A percentile compares a stretch with the other conserved stretches of the same genome.
Evolutionary conservation across 192 early-diverging fungal species (phyloP).

Genomic region (Funneliformis geosporum): DNA sequence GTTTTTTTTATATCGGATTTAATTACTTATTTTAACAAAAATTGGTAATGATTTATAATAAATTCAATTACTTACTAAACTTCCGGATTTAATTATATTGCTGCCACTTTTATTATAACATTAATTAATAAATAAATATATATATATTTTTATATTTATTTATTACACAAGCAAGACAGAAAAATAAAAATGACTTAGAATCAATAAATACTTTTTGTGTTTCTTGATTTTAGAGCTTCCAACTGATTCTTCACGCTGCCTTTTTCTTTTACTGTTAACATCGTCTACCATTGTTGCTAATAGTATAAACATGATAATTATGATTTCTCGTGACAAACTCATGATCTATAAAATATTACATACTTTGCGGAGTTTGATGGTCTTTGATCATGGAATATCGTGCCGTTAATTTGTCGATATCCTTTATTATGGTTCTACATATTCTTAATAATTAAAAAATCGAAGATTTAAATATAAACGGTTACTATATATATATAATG

Average conservation of each 20-base stretch:
- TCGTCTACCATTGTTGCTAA: neutral
- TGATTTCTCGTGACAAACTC: neutral
- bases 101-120: neutral
- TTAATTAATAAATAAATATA: neutral
- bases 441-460: neutral
- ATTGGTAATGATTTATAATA: too few species aligned
- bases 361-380: neutral
- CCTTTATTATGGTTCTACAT: neutral
- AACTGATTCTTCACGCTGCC: neutral
- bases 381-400: neutral
- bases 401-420: neutral
- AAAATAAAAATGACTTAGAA: neutral
- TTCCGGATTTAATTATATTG: slow-evolving; percentile 8
- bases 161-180: too few species aligned
- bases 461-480: neutral
- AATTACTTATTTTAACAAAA: neutral
- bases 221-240: neutral
- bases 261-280: neutral
- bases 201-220: neutral
- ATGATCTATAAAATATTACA: neutral
- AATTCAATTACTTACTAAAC: neutral
- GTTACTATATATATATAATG: neutral
- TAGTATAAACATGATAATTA: neutral
- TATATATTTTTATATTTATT: neutral
- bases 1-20: neutral